phyloP scores from a whole-genome alignment of 2,329 filamentous ascomycete species.

The Fusarium dimerum region DNA sequence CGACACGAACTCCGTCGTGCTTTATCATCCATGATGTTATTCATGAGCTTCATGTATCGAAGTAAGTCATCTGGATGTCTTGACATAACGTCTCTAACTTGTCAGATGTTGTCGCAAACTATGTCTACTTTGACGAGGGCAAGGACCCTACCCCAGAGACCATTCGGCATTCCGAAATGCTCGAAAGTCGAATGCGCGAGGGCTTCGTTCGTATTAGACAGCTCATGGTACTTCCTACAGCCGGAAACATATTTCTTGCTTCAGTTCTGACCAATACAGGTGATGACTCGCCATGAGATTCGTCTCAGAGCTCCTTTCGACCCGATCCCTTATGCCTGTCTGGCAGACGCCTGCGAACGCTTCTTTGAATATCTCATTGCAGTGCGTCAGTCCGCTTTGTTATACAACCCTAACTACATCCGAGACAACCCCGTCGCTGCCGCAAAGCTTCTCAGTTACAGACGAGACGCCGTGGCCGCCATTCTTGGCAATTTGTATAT shows the following conservation, averaged over 20 bases:
- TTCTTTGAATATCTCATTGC: slow-evolving; percentile 62
- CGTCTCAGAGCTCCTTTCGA: slow-evolving; percentile 59
- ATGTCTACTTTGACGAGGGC: slow-evolving; percentile 59
- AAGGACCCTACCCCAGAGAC: slow-evolving; percentile 53
- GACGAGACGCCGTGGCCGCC: slow-evolving; percentile 58
- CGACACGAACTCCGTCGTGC: slow-evolving; percentile 59
- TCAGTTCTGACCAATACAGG: slow-evolving; percentile 26
- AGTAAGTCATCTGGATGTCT: slow-evolving; percentile 32
- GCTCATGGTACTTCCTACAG: slow-evolving; percentile 44
- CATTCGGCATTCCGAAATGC: slow-evolving; percentile 54
- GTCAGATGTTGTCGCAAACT: slow-evolving; percentile 52
- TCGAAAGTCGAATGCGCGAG: slow-evolving; percentile 61
- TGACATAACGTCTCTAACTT: slow-evolving; percentile 1
- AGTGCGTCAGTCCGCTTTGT: slow-evolving; percentile 58
- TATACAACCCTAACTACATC: slow-evolving; percentile 56
- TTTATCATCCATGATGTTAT: slow-evolving; percentile 57
- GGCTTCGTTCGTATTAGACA: slow-evolving; percentile 60
- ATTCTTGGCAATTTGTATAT: slow-evolving; percentile 61
- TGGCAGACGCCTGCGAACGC: slow-evolving; percentile 56
- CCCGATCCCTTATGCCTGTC: slow-evolving; percentile 55
- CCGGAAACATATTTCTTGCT: not conserved
- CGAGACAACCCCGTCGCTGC: slow-evolving; percentile 51
- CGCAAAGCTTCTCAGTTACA: slow-evolving; percentile 49
- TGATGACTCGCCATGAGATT: slow-evolving; percentile 59
- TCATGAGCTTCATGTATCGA: slow-evolving; percentile 58